Percentiles rank a stretch among this genome's conserved stretches.
Conservation (phyloP, 169 alveolate species). For the Cryptosporidium viatorum region DNA sequence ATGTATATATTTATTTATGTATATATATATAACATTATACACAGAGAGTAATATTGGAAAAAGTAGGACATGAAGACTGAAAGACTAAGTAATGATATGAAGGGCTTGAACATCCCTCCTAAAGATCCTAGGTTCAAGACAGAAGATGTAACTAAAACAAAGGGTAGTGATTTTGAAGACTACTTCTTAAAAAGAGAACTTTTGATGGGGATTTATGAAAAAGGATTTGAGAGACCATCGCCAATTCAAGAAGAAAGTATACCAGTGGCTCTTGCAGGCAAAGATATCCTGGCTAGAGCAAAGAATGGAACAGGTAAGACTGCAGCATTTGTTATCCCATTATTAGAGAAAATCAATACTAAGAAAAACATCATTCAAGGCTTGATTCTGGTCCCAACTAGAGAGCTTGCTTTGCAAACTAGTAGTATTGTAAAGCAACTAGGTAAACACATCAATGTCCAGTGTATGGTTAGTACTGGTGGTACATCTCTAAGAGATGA, state of each 20-base stretch:
- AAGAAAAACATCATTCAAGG: slow-evolving; percentile 85
- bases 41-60: background rate
- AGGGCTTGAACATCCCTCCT: slow-evolving; percentile 70
- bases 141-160: slow-evolving; percentile 97
- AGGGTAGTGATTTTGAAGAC: slow-evolving; percentile 98
- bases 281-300: slow-evolving; percentile 97
- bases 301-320: slow-evolving; percentile 99
- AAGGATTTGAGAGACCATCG: slow-evolving; percentile 98
- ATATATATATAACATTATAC: background rate
- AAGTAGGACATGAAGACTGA: slow-evolving; percentile 50
- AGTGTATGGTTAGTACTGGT: slow-evolving; percentile 99
- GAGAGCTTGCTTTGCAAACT: slow-evolving; percentile 97
- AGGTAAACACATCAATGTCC: slow-evolving; percentile 96
- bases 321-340: slow-evolving; percentile 98
- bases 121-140: slow-evolving; percentile 78
- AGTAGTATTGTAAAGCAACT: slow-evolving; percentile 95
- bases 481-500: slow-evolving; percentile 98
- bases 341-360: slow-evolving; percentile 91
- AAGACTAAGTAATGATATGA: slow-evolving; percentile 33
- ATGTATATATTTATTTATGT: background rate
- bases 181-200: slow-evolving; percentile 94
- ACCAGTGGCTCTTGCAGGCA: slow-evolving; percentile 97
- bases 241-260: slow-evolving; percentile 99
- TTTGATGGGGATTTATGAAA: slow-evolving; percentile 97
- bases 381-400: slow-evolving; percentile 95